Evolutionary conservation across 2,329 filamentous ascomycete species (phyloP), one percentile per base, ranked within the genome.

Genomic region (Ascochyta clinopodiicola): DNA sequence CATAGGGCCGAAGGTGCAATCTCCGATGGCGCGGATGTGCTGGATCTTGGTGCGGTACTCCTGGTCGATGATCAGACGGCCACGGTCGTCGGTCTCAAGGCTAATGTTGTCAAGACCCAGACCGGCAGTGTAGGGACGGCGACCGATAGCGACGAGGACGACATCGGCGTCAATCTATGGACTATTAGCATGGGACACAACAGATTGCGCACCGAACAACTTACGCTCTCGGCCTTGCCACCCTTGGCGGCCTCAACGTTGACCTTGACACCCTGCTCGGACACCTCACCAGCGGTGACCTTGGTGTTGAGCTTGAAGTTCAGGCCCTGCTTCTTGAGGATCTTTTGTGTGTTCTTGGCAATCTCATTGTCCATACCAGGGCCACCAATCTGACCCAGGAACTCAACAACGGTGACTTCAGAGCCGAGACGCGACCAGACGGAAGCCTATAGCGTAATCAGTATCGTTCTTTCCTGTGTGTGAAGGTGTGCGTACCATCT

Each of bases 261-360:
- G 59, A 99, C 85, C 80, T 89, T 90, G 71, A 99, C 82, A 66
- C 83, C 86, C 58, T 92, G 87, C 58, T 89, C 89, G 68, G 84
- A 88, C 71, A 86, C 88, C 74, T 98, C 93, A 66, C 95, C 95
- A 68, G 87, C 86, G 62, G 88, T 80, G 63, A 99, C 95, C 86
- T 99, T 99, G 73, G 95, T 98, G 82, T 91, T 89, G 67, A 96
- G 87, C 87, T 96, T 97, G 86, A 99, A 99, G 74, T 96, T 95
- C 76, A 99, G 89, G 59, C 94, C 95, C 82, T 99, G 95, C 85
- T 96, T 98, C 77, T 86, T 86, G 63, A 99, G 86, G 61, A 96
- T 88, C 85, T 96, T 98, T 79, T 97, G 93, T 38, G 90, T 84
- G 71, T 86, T 82, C 84, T 98, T 99, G 73, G 93, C 86, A 71